Evolutionary conservation across 2,329 filamentous ascomycete species (phyloP).

Genomic region (Venturia aucupariae): DNA sequence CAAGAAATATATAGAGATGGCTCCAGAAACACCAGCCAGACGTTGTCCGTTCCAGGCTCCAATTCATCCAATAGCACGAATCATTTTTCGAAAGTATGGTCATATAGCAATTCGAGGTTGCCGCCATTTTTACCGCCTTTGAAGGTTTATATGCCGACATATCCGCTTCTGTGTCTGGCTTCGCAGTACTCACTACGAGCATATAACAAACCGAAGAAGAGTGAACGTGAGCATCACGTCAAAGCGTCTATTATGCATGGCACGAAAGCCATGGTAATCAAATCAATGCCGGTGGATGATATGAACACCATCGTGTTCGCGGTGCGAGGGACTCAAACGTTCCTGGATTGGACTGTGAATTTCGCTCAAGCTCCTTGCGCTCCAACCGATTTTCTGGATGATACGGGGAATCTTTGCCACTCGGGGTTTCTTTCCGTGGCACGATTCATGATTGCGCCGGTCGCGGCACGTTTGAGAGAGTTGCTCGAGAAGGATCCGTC

Average conservation of each 20-base stretch:
- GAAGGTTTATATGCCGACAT: conserved; percentile 65
- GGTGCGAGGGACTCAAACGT: conserved; percentile 68
- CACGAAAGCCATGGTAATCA: conserved; percentile 81
- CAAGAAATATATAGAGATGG: not conserved
- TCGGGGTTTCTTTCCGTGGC: conserved; percentile 71
- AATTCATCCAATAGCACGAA: conserved; percentile 14
- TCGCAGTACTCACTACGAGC: conserved; percentile 68
- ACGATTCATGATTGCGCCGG: conserved; percentile 61
- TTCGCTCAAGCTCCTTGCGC: conserved; percentile 58
- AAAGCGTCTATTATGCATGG: conserved; percentile 61
- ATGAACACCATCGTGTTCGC: conserved; percentile 75
- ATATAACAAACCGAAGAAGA: conserved; percentile 55
- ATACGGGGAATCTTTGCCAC: conserved; percentile 68
- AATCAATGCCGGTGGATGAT: conserved; percentile 68
- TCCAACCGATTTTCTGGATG: conserved; percentile 65
- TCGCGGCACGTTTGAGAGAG: conserved; percentile 59
- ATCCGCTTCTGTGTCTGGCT: conserved; percentile 67
- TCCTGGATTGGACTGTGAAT: conserved; percentile 83
- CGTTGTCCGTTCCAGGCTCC: conserved; percentile 13
- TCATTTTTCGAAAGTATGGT: conserved; percentile 62
- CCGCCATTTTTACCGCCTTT: conserved; percentile 59
- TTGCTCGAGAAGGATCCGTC: conserved; percentile 63
- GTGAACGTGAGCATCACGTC: conserved; percentile 60
- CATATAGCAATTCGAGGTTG: conserved; percentile 69
- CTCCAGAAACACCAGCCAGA: not conserved